Evolutionary conservation across 805 yeast genomes (phyloP).

Genomic region (Monosporozyma unispora): DNA sequence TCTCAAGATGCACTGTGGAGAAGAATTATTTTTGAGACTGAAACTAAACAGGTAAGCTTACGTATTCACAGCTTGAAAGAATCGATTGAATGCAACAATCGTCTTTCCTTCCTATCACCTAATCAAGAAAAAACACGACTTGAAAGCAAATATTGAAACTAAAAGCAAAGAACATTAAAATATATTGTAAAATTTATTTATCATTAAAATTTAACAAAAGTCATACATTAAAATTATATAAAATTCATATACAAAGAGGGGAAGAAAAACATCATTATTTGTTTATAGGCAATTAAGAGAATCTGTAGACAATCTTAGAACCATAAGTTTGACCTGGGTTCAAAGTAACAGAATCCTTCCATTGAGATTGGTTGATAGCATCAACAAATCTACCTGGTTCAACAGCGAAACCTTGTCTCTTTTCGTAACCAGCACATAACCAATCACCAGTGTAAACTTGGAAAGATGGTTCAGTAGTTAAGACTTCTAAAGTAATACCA

Average conservation of each 20-base stretch:
- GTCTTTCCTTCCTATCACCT: too few species aligned
- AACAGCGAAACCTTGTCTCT: slow-evolving; percentile 47
- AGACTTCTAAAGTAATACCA: slow-evolving; percentile 34
- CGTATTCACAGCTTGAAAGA: too few species aligned
- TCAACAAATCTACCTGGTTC: slow-evolving; percentile 54
- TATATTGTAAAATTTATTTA: not conserved
- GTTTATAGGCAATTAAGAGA: slow-evolving; percentile 6
- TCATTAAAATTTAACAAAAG: not conserved
- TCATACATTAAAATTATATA: not conserved
- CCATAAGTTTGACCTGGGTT: slow-evolving; percentile 48
- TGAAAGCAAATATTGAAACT: too few species aligned
- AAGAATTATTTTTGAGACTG: too few species aligned
- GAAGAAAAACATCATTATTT: too few species aligned
- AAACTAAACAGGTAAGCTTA: too few species aligned
- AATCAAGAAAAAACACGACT: too few species aligned
- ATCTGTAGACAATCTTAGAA: slow-evolving; percentile 29
- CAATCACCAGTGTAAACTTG: slow-evolving; percentile 58
- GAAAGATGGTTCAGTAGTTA: slow-evolving; percentile 57
- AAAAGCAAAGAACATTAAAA: too few species aligned
- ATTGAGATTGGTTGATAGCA: slow-evolving; percentile 40
- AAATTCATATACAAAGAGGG: not conserved
- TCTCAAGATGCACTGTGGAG: too few species aligned
- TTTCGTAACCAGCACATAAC: slow-evolving; percentile 31
- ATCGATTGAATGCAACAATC: too few species aligned
- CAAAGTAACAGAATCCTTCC: slow-evolving; percentile 42